These are phyloP conservation scores for Blastobotrys arbuscula DNA, from an alignment of 1,139 yeast species.

Conservation along the genomic window DNA sequence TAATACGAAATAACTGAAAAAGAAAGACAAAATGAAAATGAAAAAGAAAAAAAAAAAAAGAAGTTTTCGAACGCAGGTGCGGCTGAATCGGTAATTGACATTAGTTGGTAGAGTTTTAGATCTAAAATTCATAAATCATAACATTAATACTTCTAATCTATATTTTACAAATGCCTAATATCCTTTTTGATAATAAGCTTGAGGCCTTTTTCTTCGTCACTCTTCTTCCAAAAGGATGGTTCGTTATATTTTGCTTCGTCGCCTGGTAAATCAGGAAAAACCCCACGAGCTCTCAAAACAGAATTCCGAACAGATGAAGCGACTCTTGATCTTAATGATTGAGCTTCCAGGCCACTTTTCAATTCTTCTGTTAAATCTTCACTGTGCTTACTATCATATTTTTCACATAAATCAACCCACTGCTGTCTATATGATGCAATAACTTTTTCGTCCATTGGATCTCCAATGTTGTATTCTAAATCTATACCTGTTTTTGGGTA, in stretches of 20 bases:
- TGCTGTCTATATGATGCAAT: slow-evolving; percentile 55
- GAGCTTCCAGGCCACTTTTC: slow-evolving; percentile 58
- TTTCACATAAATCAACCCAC: slow-evolving; percentile 61
- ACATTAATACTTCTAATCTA: no score
- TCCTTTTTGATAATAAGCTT: neutral
- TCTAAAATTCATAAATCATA: no score
- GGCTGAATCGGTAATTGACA: no score
- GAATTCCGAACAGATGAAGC: slow-evolving; percentile 37
- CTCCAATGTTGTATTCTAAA: slow-evolving; percentile 66
- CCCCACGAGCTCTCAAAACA: slow-evolving; percentile 4
- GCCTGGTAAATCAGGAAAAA: slow-evolving; percentile 6
- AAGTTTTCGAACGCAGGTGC: no score
- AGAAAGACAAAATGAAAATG: no score
- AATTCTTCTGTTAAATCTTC: slow-evolving; percentile 56
- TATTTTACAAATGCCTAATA: neutral
- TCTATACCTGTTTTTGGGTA: slow-evolving; percentile 48
- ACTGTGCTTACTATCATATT: slow-evolving; percentile 20
- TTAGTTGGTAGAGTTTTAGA: no score
- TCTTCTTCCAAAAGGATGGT: slow-evolving; percentile 61
- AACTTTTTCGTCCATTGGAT: slow-evolving; percentile 56
- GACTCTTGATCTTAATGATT: slow-evolving; percentile 56
- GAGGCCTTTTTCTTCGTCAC: slow-evolving; percentile 6
- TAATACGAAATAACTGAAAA: no score
- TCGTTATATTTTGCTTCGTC: slow-evolving; percentile 49
- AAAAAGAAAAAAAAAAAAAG: no score